These are phyloP conservation scores for Coniella vitis DNA, from an alignment of 2,329 filamentous ascomycete species.

Conservation along the genomic window DNA sequence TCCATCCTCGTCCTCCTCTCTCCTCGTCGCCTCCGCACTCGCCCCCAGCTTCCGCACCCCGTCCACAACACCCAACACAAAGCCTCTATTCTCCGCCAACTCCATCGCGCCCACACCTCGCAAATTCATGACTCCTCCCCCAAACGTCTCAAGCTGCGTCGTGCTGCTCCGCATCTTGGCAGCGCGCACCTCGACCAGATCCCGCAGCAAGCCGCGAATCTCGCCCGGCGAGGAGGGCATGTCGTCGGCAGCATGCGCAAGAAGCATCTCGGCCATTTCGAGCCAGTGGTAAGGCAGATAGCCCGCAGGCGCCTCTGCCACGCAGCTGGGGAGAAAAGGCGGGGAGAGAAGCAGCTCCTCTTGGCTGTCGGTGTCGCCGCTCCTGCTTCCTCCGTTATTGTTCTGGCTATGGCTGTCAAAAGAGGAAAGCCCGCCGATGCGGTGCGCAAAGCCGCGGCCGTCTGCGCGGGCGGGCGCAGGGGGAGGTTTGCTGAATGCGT, in stretches of 20 bases:
- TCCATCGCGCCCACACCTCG: slow-evolving; percentile 88
- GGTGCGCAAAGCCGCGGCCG: slow-evolving; percentile 34
- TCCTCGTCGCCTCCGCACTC: slow-evolving; percentile 68
- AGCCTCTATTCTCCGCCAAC: slow-evolving; percentile 76
- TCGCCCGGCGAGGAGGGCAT: slow-evolving; percentile 62
- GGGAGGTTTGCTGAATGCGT: slow-evolving; percentile 71
- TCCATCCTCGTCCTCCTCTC: slow-evolving; percentile 68
- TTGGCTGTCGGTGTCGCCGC: no score
- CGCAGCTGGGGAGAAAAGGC: slow-evolving; percentile 74
- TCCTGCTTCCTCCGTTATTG: no score
- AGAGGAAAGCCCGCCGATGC: slow-evolving; percentile 19
- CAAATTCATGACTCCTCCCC: slow-evolving; percentile 62
- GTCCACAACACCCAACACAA: slow-evolving; percentile 81
- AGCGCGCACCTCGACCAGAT: slow-evolving; percentile 79
- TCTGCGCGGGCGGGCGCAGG: slow-evolving; percentile 52
- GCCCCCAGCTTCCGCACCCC: slow-evolving; percentile 77
- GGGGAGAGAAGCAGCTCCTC: slow-evolving; percentile 48
- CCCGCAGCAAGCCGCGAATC: slow-evolving; percentile 68
- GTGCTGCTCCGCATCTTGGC: slow-evolving; percentile 80
- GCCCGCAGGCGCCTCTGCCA: slow-evolving; percentile 58
- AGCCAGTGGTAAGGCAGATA: slow-evolving; percentile 92
- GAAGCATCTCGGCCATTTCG: slow-evolving; percentile 78
- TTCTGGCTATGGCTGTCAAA: no score
- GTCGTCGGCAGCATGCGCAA: slow-evolving; percentile 81
- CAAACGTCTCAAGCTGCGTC: slow-evolving; percentile 61